Percentiles rank a stretch among this genome's conserved stretches.
Evolutionary conservation across 306 rosid genomes (phyloP).

Genomic region (Lathyrus oleraceus): DNA sequence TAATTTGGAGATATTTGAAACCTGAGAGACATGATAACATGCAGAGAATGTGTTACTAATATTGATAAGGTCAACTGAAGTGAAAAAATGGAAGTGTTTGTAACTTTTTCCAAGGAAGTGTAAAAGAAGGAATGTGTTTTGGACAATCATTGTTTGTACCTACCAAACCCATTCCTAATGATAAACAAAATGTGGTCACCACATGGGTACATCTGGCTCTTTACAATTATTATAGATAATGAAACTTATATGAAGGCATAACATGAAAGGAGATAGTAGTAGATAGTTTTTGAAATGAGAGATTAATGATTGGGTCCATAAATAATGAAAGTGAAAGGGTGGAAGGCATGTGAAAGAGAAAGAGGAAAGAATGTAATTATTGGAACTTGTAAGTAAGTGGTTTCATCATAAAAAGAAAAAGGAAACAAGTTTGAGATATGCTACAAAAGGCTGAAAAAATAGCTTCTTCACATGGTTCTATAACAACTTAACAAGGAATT

Average conservation of each 20-base stretch:
- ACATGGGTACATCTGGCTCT: constrained; percentile 73
- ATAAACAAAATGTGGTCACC: constrained; percentile 48
- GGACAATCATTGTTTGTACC: constrained; percentile 56
- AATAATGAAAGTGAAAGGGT: constrained; percentile 43
- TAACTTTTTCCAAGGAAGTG: background rate
- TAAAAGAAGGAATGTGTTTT: constrained; percentile 44
- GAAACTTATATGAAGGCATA: constrained; percentile 6
- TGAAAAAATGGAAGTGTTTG: constrained; percentile 32
- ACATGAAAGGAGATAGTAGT: constrained; percentile 11
- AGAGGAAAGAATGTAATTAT: constrained; percentile 43
- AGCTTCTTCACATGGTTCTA: constrained; percentile 64
- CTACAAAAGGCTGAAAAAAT: constrained; percentile 38
- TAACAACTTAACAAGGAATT: constrained; percentile 40
- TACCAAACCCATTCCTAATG: constrained; percentile 51
- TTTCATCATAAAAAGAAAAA: constrained; percentile 19
- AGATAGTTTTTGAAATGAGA: constrained; percentile 35
- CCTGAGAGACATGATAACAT: constrained; percentile 69
- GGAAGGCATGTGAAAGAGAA: constrained; percentile 75
- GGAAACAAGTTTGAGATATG: constrained; percentile 36
- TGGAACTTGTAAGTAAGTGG: constrained; percentile 25
- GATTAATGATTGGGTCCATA: constrained; percentile 52
- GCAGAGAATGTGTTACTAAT: constrained; percentile 64
- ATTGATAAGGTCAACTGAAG: constrained; percentile 51
- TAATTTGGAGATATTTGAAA: constrained; percentile 64
- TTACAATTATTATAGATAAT: constrained; percentile 36